These are phyloP conservation scores for Drechslerella stenobrocha DNA, from an alignment of 2,329 filamentous ascomycete genomes.

Conservation along the genomic window DNA sequence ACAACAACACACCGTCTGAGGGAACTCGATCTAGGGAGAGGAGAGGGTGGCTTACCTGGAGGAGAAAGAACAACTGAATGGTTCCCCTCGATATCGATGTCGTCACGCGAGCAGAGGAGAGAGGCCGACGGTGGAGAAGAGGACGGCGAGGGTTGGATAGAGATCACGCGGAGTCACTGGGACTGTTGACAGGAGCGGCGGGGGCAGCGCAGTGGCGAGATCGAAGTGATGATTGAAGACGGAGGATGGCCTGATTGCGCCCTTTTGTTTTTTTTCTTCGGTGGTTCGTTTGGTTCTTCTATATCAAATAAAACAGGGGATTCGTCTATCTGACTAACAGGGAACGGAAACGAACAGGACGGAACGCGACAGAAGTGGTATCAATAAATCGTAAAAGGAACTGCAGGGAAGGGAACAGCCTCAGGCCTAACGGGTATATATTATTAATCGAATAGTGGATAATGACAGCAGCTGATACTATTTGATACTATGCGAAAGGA, in stretches of 20 bases:
- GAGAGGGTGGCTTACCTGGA: constrained; percentile 28
- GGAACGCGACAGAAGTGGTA: too few relatives aligned
- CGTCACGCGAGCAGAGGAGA: constrained; percentile 30
- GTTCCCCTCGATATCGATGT: constrained; percentile 46
- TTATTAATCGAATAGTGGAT: constrained; percentile 2
- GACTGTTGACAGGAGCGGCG: neutral
- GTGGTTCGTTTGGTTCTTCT: too few relatives aligned
- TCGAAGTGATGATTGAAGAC: neutral
- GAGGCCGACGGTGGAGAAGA: neutral
- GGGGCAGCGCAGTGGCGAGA: neutral
- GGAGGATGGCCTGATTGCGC: neutral
- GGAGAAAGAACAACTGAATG: constrained; percentile 49
- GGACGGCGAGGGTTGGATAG: neutral
- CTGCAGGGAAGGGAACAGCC: neutral
- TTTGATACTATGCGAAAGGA: neutral
- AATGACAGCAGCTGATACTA: neutral
- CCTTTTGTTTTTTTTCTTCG: too few relatives aligned
- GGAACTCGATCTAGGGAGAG: neutral
- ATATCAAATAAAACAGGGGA: too few relatives aligned
- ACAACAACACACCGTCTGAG: neutral
- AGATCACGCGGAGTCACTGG: constrained; percentile 13
- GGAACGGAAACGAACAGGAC: too few relatives aligned
- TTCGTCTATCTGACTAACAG: too few relatives aligned
- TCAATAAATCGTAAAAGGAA: neutral
- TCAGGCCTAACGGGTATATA: neutral